Percentiles rank a stretch among this genome's conserved stretches.
These are phyloP conservation scores for Pseudocercospora eumusae DNA, from an alignment of 2,329 filamentous ascomycete species.

Conservation along the genomic window DNA sequence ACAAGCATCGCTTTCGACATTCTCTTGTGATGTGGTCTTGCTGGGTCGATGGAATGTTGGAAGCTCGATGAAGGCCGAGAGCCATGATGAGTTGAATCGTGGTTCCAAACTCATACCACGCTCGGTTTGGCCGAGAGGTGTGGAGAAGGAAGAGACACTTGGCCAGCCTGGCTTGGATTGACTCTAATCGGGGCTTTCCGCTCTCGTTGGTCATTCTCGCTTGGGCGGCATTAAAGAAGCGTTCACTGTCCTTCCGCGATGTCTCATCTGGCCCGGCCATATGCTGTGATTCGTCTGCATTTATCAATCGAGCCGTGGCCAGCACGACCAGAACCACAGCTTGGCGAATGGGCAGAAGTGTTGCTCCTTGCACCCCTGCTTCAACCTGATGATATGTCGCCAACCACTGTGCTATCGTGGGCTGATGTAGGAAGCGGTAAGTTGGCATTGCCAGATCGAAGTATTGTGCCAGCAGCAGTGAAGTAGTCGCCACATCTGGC, in stretches of 20 bases:
- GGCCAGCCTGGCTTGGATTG: slow-evolving; percentile 47
- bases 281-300: slow-evolving; percentile 28
- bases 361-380: slow-evolving; percentile 37
- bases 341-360: slow-evolving; percentile 47
- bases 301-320: slow-evolving; percentile 47
- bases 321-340: slow-evolving; percentile 57
- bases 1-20: slow-evolving; percentile 43
- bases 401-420: slow-evolving; percentile 48
- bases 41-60: slow-evolving; percentile 22
- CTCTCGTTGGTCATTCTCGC: slow-evolving; percentile 29
- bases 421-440: slow-evolving; percentile 49
- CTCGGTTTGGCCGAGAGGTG: slow-evolving; percentile 42
- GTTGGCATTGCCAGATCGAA: slow-evolving; percentile 50
- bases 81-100: slow-evolving; percentile 43
- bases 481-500: slow-evolving; percentile 38
- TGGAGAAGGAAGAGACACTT: slow-evolving; percentile 45
- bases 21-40: slow-evolving; percentile 34
- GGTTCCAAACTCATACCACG: slow-evolving; percentile 44
- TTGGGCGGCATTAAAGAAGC: slow-evolving; percentile 33
- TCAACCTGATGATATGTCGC: slow-evolving; percentile 49
- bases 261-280: slow-evolving; percentile 25
- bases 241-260: slow-evolving; percentile 34
- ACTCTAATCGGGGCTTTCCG: slow-evolving; percentile 35
- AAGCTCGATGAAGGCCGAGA: slow-evolving; percentile 41
- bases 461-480: slow-evolving; percentile 42